Conservation (phyloP, 2,329 filamentous ascomycete genomes). For the Aspergillus novofumigatus region DNA sequence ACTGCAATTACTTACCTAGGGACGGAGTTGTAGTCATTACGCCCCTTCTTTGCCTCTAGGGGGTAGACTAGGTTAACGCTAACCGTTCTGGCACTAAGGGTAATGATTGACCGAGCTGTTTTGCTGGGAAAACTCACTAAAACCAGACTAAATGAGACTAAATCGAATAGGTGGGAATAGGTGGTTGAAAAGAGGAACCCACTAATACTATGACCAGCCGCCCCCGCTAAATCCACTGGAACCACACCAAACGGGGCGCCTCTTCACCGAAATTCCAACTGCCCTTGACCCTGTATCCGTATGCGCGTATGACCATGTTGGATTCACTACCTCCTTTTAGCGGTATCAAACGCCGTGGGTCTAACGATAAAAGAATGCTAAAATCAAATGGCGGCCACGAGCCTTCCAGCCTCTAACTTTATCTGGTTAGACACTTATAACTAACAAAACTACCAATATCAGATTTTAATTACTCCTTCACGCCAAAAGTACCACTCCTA, state of each 20-base stretch:
- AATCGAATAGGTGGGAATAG: neutral
- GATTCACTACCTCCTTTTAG: neutral
- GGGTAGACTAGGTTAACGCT: neutral
- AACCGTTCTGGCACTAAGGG: neutral
- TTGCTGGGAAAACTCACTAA: neutral
- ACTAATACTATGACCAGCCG: neutral
- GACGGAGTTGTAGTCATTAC: neutral
- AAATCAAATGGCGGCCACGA: conserved; percentile 22
- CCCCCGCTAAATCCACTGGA: neutral
- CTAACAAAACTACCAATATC: conserved; percentile 4
- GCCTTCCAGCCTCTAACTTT: conserved; percentile 15
- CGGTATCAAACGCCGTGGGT: conserved; percentile 2
- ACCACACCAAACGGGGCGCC: neutral
- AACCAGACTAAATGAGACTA: neutral
- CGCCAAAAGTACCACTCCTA: conserved; percentile 8
- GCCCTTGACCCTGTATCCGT: neutral
- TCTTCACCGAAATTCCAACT: neutral
- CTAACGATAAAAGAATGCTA: conserved; percentile 10
- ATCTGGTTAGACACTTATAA: conserved; percentile 5
- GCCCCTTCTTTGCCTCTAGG: conserved; percentile 6
- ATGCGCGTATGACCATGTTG: neutral
- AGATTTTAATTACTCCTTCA: conserved; percentile 7
- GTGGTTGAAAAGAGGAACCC: neutral
- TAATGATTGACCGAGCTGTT: neutral
- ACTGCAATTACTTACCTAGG: neutral